Conservation (phyloP, 73 alveolate genomes). For the Tetrahymena elliotti region DNA sequence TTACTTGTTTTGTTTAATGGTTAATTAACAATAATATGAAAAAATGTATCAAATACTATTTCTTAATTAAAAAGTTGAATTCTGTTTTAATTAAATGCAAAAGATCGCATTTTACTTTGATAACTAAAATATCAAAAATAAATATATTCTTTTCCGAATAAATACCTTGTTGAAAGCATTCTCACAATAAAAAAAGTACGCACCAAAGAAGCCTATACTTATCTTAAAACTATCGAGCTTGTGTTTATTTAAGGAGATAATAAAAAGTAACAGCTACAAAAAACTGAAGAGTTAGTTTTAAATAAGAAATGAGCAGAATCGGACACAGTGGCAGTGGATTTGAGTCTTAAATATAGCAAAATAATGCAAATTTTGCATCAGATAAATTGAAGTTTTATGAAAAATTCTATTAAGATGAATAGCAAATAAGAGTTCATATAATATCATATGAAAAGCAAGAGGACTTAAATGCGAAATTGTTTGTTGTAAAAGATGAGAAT, state of each 20-base stretch:
- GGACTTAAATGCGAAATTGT: not conserved
- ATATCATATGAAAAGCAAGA: not conserved
- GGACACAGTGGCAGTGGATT: not conserved
- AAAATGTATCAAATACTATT: not conserved
- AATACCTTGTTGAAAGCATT: not conserved
- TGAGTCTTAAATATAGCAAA: not conserved
- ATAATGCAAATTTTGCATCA: not conserved
- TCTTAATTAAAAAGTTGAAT: not conserved
- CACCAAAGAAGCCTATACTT: not conserved
- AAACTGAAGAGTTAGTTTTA: not conserved
- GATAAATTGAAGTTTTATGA: not conserved
- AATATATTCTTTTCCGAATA: no score
- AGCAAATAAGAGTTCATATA: not conserved
- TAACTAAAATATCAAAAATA: not conserved
- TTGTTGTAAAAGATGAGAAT: not conserved
- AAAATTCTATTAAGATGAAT: not conserved
- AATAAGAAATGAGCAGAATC: not conserved
- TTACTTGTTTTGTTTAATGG: not conserved
- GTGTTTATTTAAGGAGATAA: not conserved
- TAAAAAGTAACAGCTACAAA: not conserved
- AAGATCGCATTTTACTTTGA: not conserved
- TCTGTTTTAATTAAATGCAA: not conserved
- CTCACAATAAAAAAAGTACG: not conserved
- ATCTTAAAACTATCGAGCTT: not conserved
- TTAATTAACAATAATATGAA: not conserved